Base-by-base conservation (phyloP, 345 rosid genomes). In the Brassica nigra region DNA sequence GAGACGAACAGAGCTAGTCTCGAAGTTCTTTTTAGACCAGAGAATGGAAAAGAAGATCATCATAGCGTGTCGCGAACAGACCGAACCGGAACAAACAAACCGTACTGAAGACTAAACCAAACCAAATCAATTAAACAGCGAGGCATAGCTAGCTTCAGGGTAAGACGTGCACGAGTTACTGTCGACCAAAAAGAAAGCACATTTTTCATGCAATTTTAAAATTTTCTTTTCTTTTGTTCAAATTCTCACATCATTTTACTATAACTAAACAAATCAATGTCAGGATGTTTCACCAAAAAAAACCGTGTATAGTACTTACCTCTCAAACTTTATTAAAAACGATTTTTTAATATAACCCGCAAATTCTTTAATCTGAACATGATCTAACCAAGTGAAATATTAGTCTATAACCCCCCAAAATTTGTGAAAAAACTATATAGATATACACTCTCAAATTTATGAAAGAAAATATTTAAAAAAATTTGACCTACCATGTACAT, bases 161-260 rank as follows among this genome's bases (percentile, higher is more conserved):
- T 20, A 23, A 57, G 62, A 73, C 68, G 78, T 79, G 82, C 74
- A 79, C 78, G 82, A 71, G 27, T 23, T 23, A 23, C 28, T 64
- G 66, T 14, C 58, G 30, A 75, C 71, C 23, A 44, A n/a, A 55
- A 75, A 23, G 27, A 23, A 66, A n/a, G 39, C 9, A 66, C 59
- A 20, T 47, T 47, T 76, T 59, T 59, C 27, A 16, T 42, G 61
- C 59, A 20, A 29, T 3, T 59, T 31, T 31, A 4, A 31, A 31
- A 74, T 2, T 15, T 36, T 74, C 14, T 62, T 8, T 16, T 33
- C 28, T 49, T 34, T 2, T 54, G 54, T 57, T 75, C 16, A 66
- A 0, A 0, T 37, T 67, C 61, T 37, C 12, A 57, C 66, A 37
- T 37, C 28, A 7, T 27, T 47, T 64, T 2, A 10, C 47, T 39